Evolutionary conservation across 352 stramenopile species (phyloP).

Genomic region (Phytophthora melonis): DNA sequence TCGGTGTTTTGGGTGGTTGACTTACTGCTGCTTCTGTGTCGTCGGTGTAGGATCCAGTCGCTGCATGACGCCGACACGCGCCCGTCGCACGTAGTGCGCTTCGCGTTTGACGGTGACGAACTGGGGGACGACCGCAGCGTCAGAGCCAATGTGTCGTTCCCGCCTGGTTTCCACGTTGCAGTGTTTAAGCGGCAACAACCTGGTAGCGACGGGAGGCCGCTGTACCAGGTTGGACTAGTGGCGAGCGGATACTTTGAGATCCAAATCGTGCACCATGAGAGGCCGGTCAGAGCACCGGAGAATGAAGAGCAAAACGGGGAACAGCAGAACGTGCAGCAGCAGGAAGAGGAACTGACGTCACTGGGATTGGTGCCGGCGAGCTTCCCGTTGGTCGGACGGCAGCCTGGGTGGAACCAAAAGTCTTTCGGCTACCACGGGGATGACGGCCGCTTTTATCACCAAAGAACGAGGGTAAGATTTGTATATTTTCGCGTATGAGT

Average conservation of each 20-base stretch:
- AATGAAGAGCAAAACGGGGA: constrained; percentile 3
- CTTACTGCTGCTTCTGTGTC: background rate
- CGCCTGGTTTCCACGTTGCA: constrained; percentile 58
- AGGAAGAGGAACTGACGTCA: constrained; percentile 54
- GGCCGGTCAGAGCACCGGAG: constrained; percentile 1
- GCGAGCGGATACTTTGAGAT: constrained; percentile 85
- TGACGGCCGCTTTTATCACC: constrained; percentile 73
- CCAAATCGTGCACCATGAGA: constrained; percentile 50
- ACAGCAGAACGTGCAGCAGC: background rate
- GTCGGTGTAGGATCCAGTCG: constrained; percentile 32
- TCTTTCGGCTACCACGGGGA: constrained; percentile 88
- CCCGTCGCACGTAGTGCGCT: constrained; percentile 44
- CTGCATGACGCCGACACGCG: constrained; percentile 38
- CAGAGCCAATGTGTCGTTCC: constrained; percentile 78
- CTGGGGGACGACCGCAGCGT: constrained; percentile 79
- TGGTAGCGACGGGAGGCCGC: constrained; percentile 4
- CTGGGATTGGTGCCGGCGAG: constrained; percentile 58
- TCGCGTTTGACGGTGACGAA: constrained; percentile 60
- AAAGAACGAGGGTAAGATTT: constrained; percentile 51
- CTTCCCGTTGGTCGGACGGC: constrained; percentile 69
- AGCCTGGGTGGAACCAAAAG: constrained; percentile 74
- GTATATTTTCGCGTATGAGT: background rate
- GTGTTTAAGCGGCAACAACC: constrained; percentile 48
- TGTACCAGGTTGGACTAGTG: constrained; percentile 63
- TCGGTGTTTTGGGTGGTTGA: too few relatives aligned